Conservation (phyloP, 495 filamentous ascomycete species). For the Articulospora tetracladia region DNA sequence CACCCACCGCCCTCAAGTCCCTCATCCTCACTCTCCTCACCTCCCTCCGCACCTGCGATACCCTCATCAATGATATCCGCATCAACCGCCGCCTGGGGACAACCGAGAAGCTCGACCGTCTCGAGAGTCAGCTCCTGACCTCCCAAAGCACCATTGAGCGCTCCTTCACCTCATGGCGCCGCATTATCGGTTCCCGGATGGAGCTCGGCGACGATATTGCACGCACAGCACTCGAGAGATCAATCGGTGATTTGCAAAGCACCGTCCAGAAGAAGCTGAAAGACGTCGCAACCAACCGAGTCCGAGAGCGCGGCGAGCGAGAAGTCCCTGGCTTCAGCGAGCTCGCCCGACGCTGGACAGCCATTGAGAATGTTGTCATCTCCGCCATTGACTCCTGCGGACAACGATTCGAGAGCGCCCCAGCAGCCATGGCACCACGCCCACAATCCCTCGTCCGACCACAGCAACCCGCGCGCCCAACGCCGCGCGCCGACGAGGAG, state of each 20-base stretch:
- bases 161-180: conserved; percentile 12
- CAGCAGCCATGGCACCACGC: background rate
- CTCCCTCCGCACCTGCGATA: conserved; percentile 4
- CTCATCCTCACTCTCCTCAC: conserved; percentile 8
- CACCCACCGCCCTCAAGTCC: conserved; percentile 16
- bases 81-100: conserved; percentile 8
- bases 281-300: conserved; percentile 9
- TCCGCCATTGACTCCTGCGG: background rate
- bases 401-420: conserved; percentile 5
- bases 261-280: conserved; percentile 4
- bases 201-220: conserved; percentile 16
- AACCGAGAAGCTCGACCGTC: conserved; percentile 9
- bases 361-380: conserved; percentile 9
- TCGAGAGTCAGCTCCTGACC: conserved; percentile 7
- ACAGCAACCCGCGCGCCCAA: background rate
- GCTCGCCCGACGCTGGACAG: background rate
- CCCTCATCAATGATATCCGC: conserved; percentile 12
- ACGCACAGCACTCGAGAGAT: background rate
- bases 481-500: conserved; percentile 2
- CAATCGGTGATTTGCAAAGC: conserved; percentile 6
- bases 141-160: conserved; percentile 4
- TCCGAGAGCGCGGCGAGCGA: background rate
- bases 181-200: conserved; percentile 13
- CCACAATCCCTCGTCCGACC: background rate
- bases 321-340: conserved; percentile 13